These are phyloP conservation scores for Elasticomyces elasticus DNA, from an alignment of 495 filamentous ascomycete genomes.

Conservation along the genomic window DNA sequence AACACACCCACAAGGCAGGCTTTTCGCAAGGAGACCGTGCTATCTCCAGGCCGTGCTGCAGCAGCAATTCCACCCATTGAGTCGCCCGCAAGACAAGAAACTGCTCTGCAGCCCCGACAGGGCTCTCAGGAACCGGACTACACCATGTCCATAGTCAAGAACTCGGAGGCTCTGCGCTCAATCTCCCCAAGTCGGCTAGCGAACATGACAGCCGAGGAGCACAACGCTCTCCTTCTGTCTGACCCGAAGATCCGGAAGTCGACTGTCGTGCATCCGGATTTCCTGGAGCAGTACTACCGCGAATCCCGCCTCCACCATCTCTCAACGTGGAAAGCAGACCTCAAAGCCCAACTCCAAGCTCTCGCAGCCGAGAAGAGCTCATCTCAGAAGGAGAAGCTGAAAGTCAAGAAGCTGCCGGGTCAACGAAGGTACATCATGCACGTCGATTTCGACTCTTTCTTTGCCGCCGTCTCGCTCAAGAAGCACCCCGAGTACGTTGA, in stretches of 20 bases:
- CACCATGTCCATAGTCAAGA: constrained; percentile 18
- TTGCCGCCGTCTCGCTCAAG: constrained; percentile 78
- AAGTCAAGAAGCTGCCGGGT: constrained; percentile 44
- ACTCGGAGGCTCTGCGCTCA: constrained; percentile 14
- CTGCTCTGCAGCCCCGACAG: background rate
- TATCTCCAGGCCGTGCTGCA: no score
- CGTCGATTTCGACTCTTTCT: constrained; percentile 98
- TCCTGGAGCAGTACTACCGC: constrained; percentile 85
- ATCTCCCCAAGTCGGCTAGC: constrained; percentile 23
- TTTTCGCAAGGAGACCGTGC: no score
- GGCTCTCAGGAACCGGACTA: constrained; percentile 24
- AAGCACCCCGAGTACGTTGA: constrained; percentile 66
- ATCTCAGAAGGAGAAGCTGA: constrained; percentile 36
- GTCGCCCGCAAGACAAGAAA: background rate
- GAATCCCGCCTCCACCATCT: constrained; percentile 91
- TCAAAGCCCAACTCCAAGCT: constrained; percentile 77
- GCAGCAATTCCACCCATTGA: no score
- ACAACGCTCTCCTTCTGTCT: constrained; percentile 70
- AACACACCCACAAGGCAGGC: no score
- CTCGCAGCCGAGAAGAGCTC: constrained; percentile 58
- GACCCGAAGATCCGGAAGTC: constrained; percentile 77
- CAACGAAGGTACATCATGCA: constrained; percentile 79
- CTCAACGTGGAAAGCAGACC: constrained; percentile 87
- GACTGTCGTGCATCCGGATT: constrained; percentile 80
- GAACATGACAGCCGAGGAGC: constrained; percentile 74